A percentile compares a stretch with the other conserved stretches of the same genome.
Conservation (phyloP, 1,284 basidiomycete genomes). For the Irpex sp. region DNA sequence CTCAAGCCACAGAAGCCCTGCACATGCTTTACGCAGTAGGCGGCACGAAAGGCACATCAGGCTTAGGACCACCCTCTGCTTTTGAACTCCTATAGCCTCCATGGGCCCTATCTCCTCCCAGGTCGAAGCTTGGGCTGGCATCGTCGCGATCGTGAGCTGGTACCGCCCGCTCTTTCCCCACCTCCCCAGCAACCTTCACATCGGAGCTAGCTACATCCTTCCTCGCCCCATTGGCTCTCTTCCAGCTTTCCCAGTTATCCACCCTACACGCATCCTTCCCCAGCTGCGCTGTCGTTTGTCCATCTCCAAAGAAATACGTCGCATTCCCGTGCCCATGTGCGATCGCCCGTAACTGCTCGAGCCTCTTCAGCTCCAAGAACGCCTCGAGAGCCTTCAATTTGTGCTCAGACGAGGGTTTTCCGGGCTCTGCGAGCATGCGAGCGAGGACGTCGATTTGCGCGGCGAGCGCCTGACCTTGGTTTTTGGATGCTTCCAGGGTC, state of each 20-base stretch:
- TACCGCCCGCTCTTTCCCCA: neutral
- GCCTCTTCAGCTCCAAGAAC: slow-evolving; percentile 41
- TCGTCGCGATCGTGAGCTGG: no score
- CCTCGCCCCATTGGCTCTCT: neutral
- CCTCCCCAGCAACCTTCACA: neutral
- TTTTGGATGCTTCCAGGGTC: slow-evolving; percentile 40
- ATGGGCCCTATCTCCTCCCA: neutral
- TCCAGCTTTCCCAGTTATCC: slow-evolving; percentile 38
- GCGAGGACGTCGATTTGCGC: slow-evolving; percentile 35
- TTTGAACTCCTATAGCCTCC: neutral
- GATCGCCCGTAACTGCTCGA: slow-evolving; percentile 49
- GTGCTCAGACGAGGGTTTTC: slow-evolving; percentile 25
- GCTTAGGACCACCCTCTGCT: neutral
- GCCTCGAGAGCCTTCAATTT: slow-evolving; percentile 35
- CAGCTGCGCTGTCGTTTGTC: slow-evolving; percentile 28
- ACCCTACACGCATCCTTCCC: slow-evolving; percentile 38
- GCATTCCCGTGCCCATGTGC: slow-evolving; percentile 43
- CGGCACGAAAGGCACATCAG: neutral
- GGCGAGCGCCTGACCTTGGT: slow-evolving; percentile 46
- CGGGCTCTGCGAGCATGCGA: slow-evolving; percentile 13
- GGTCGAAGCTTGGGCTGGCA: neutral
- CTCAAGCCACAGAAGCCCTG: neutral
- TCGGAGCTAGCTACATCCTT: neutral
- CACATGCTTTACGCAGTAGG: neutral
- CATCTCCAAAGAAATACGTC: slow-evolving; percentile 50